phyloP scores from a whole-genome alignment of 768 basidiomycete genomes.

The Aureoboletus auriporus region DNA sequence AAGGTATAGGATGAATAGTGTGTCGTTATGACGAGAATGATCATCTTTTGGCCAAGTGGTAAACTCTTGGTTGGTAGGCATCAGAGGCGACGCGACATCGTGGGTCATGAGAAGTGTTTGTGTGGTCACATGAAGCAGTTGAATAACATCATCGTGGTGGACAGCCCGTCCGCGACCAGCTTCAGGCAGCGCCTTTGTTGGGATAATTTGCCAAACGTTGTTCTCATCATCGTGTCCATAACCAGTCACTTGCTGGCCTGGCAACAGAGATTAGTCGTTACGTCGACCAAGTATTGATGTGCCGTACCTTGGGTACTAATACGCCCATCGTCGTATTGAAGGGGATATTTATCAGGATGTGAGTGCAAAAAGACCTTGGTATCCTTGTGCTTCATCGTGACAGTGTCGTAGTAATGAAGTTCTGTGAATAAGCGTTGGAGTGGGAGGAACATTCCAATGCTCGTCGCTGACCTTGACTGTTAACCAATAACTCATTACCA shows the following conservation, averaged over 20 bases:
- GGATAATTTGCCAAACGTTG: slow-evolving; percentile 93
- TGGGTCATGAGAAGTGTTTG: slow-evolving; percentile 85
- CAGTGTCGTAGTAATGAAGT: slow-evolving; percentile 86
- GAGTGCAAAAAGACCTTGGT: slow-evolving; percentile 94
- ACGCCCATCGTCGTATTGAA: slow-evolving; percentile 93
- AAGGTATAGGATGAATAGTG: slow-evolving; percentile 77
- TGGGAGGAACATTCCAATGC: background rate
- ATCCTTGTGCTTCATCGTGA: slow-evolving; percentile 88
- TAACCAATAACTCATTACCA: slow-evolving; percentile 89
- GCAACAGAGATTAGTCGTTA: background rate
- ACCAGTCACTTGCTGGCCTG: slow-evolving; percentile 94
- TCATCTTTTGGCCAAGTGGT: slow-evolving; percentile 89
- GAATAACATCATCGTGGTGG: slow-evolving; percentile 84
- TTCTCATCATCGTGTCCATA: slow-evolving; percentile 93
- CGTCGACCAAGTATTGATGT: background rate
- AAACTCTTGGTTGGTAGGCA: slow-evolving; percentile 98
- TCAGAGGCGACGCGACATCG: slow-evolving; percentile 94
- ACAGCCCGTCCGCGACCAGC: slow-evolving; percentile 91
- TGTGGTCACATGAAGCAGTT: slow-evolving; percentile 84
- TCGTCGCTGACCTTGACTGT: slow-evolving; percentile 72
- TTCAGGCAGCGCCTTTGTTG: slow-evolving; percentile 92
- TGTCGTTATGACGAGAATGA: slow-evolving; percentile 76
- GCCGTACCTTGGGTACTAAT: slow-evolving; percentile 81
- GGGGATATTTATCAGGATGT: slow-evolving; percentile 84
- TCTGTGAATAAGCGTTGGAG: slow-evolving; percentile 46